A percentile compares a stretch with the other conserved stretches of the same genome.
Conservation (phyloP, 495 filamentous ascomycete species). For the Penicillium paxilli region DNA sequence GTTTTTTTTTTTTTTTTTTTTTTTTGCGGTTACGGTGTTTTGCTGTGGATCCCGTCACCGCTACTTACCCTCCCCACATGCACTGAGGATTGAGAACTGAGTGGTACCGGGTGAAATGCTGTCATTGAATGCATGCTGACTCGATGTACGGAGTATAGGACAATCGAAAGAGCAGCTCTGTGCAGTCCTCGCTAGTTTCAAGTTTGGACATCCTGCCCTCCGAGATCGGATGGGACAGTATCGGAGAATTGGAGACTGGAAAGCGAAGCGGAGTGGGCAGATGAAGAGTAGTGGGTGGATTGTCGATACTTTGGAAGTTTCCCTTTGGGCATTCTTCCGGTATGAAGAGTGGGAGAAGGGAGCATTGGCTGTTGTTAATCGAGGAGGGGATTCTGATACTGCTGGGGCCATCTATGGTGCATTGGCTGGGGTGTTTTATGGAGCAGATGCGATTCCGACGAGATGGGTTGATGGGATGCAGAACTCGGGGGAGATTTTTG, state of each 20-base stretch:
- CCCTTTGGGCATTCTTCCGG: conserved; percentile 48
- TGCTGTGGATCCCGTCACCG: neutral
- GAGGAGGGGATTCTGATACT: conserved; percentile 52
- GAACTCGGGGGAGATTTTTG: conserved; percentile 19
- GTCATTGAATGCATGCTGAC: neutral
- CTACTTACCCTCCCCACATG: neutral
- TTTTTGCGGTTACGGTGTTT: neutral
- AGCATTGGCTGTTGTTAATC: conserved; percentile 44
- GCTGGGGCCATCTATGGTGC: conserved; percentile 52
- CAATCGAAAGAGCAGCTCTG: conserved; percentile 20
- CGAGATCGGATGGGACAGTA: conserved; percentile 20
- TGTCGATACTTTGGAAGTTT: conserved; percentile 46
- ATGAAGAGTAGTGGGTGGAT: conserved; percentile 46
- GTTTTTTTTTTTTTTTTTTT: neutral
- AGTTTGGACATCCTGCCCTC: conserved; percentile 23
- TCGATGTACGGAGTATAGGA: conserved; percentile 7
- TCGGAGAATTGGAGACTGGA: conserved; percentile 18
- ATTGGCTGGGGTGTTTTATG: conserved; percentile 47
- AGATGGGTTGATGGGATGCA: conserved; percentile 35
- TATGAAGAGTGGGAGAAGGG: conserved; percentile 41
- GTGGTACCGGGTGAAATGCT: neutral
- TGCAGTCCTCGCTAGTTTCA: conserved; percentile 10
- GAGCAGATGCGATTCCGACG: conserved; percentile 31
- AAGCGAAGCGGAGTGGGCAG: conserved; percentile 2
- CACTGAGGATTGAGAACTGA: too few relatives aligned